Conservation (phyloP, 305 asterid genomes). For the Galium porrigens region DNA sequence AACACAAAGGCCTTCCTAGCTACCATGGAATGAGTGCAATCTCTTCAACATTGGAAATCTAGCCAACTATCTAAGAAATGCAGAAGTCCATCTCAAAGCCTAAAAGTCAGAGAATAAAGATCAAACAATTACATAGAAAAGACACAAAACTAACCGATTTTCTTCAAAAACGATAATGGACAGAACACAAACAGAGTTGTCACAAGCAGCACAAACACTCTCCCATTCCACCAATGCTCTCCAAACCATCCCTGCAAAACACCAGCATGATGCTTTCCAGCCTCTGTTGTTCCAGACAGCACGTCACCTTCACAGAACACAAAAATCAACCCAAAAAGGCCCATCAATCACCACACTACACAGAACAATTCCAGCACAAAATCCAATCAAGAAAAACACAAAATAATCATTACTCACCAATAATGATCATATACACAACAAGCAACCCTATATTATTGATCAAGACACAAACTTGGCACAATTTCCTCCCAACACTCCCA, state of each 20-base stretch:
- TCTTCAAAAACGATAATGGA: conserved; percentile 38
- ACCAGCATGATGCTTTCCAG: conserved; percentile 41
- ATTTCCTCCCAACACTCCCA: conserved; percentile 30
- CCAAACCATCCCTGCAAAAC: conserved; percentile 51
- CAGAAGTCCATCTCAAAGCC: not conserved
- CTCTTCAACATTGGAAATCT: not conserved
- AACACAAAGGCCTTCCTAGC: no score
- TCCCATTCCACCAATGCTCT: conserved; percentile 47
- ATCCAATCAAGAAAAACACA: not conserved
- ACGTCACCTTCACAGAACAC: conserved; percentile 38
- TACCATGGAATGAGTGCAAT: not conserved
- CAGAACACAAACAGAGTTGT: conserved; percentile 35
- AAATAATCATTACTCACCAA: conserved; percentile 23
- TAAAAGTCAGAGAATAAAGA: not conserved
- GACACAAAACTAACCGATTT: conserved; percentile 30
- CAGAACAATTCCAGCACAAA: not conserved
- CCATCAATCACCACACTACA: not conserved
- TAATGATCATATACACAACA: conserved; percentile 48
- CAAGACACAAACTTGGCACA: conserved; percentile 36
- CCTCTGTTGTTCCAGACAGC: conserved; percentile 37
- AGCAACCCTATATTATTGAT: conserved; percentile 44
- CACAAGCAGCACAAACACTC: conserved; percentile 32
- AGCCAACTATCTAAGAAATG: not conserved
- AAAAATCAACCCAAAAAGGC: not conserved
- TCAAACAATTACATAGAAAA: not conserved